Percentiles rank a stretch among this genome's conserved stretches.
Evolutionary conservation across 192 early-diverging fungal genomes (phyloP).

Genomic region (Pecoramyces ruminantium): DNA sequence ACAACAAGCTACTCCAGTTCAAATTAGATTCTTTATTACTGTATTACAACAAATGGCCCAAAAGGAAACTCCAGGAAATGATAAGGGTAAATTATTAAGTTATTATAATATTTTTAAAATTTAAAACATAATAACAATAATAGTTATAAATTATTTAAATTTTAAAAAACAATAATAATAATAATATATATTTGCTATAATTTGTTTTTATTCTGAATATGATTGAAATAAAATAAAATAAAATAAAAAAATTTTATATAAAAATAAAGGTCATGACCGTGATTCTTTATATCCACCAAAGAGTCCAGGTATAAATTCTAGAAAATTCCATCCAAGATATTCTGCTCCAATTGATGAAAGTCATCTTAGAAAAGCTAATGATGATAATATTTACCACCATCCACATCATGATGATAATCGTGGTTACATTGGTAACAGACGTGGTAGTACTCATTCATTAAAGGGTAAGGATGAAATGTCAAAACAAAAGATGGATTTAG

Average conservation of each 20-base stretch:
- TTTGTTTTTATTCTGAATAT: too few species aligned
- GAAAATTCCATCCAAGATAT: not conserved
- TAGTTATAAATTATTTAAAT: too few species aligned
- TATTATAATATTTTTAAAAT: too few species aligned
- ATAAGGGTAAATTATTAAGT: not conserved
- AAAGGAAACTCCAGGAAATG: constrained; percentile 36
- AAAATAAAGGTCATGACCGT: not conserved
- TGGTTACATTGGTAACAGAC: not conserved
- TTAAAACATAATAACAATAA: too few species aligned
- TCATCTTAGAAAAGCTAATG: not conserved
- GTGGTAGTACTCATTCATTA: not conserved
- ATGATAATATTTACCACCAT: not conserved
- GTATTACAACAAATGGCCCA: constrained; percentile 83
- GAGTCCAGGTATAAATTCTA: not conserved
- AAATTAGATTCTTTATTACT: constrained; percentile 86
- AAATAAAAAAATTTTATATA: too few species aligned
- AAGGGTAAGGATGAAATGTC: not conserved
- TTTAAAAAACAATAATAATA: too few species aligned
- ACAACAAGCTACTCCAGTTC: constrained; percentile 75
- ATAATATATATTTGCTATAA: too few species aligned
- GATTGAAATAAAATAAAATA: too few species aligned
- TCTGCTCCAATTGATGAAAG: not conserved
- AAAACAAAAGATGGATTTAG: not conserved
- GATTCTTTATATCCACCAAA: not conserved
- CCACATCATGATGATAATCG: not conserved